phyloP scores from a whole-genome alignment of 163 green algal species.

The Chlorella variabilis region DNA sequence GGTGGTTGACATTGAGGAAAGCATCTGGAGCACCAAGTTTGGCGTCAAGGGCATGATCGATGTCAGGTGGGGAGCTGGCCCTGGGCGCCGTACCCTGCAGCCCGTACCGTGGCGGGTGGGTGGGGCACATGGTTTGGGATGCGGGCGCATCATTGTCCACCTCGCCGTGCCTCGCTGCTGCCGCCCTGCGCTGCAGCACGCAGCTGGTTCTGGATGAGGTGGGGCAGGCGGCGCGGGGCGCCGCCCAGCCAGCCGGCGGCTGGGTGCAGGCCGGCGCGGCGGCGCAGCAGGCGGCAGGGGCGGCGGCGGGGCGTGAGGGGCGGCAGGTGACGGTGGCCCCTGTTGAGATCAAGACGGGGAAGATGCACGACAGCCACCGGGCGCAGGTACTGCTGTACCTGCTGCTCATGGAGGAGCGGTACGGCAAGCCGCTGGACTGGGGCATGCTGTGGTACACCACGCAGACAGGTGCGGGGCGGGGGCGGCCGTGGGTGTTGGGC shows the following conservation, averaged over 20 bases:
- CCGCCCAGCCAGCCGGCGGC: not conserved
- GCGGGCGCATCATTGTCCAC: too few species aligned
- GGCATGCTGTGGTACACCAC: slow-evolving; percentile 81
- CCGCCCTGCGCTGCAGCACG: not conserved
- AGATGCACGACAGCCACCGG: slow-evolving; percentile 66
- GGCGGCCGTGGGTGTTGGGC: not conserved
- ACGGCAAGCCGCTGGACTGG: slow-evolving; percentile 58
- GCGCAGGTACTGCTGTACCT: slow-evolving; percentile 87
- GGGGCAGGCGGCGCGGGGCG: not conserved
- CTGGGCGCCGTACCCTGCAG: too few species aligned
- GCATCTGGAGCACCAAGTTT: slow-evolving; percentile 82
- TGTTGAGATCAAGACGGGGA: slow-evolving; percentile 91
- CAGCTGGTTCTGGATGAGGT: slow-evolving; percentile 4
- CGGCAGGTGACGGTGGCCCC: slow-evolving; percentile 49
- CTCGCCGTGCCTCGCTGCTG: not conserved
- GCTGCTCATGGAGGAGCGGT: slow-evolving; percentile 85
- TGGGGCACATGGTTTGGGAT: too few species aligned
- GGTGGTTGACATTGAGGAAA: slow-evolving; percentile 91
- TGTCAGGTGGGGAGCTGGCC: slow-evolving; percentile 35
- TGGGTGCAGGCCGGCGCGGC: slow-evolving; percentile 8
- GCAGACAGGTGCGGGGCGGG: not conserved
- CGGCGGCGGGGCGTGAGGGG: not conserved
- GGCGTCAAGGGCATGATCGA: slow-evolving; percentile 90
- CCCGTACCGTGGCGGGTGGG: too few species aligned
- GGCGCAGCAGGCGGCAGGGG: not conserved